phyloP scores from a whole-genome alignment of 768 basidiomycete genomes.

The Jaapia argillacea region DNA sequence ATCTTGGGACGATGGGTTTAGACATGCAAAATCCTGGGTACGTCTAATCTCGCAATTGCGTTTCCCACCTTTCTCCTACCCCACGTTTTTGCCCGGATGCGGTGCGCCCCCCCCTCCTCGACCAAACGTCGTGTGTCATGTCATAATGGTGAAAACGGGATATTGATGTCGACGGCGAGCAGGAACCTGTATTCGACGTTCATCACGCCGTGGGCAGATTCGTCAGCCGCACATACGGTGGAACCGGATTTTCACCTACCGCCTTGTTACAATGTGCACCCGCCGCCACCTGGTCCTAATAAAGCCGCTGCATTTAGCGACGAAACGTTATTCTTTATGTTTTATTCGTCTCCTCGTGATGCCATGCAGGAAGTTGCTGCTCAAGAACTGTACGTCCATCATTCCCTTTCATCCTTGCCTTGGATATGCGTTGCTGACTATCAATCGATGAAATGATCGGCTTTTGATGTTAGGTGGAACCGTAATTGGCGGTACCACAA shows the following conservation, averaged over 20 bases:
- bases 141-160: too few species aligned
- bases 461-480: slow-evolving; percentile 51
- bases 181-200: slow-evolving; percentile 87
- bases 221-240: slow-evolving; percentile 72
- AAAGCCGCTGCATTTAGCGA: slow-evolving; percentile 86
- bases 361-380: slow-evolving; percentile 91
- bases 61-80: neutral
- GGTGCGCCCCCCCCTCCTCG: too few species aligned
- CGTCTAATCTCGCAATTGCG: slow-evolving; percentile 22
- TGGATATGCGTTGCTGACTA: too few species aligned
- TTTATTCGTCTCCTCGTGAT: slow-evolving; percentile 90
- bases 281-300: slow-evolving; percentile 70
- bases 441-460: neutral
- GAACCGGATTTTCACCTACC: slow-evolving; percentile 92
- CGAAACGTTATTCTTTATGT: slow-evolving; percentile 97
- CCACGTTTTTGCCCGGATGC: slow-evolving; percentile 1
- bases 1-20: slow-evolving; percentile 85
- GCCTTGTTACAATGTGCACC: slow-evolving; percentile 85
- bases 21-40: slow-evolving; percentile 82
- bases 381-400: slow-evolving; percentile 75
- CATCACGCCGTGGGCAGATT: slow-evolving; percentile 94
- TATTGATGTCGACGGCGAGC: neutral
- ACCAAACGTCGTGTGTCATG: too few species aligned
- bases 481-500: slow-evolving; percentile 98
- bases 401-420: slow-evolving; percentile 6